Base-by-base conservation (phyloP, 495 filamentous ascomycete species). In the Talaromyces ruber region DNA sequence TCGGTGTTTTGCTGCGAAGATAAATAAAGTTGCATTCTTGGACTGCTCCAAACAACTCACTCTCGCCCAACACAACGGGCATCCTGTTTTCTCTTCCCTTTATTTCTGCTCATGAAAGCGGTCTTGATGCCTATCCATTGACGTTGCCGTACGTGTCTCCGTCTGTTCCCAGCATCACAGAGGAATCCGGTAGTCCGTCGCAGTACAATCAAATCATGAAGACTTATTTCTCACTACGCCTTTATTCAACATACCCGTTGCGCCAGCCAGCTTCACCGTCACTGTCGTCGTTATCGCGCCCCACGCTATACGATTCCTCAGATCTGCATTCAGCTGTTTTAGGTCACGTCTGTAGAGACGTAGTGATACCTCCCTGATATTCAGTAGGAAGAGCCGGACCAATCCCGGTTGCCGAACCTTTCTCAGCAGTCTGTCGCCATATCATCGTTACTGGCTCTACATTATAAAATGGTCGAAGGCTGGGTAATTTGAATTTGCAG, bases 131-230 rank as follows among this genome's bases (percentile, higher is more conserved):
- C 26, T 18, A 12, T 52, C 47, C 47, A 53, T 26, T 53, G 11
- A 53, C 25, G 22, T 26, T 59, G 32, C 57, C 47, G 57, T 39
- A 39, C 37, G 56, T 45, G 57, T 43, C 34, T 37, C 34, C 25
- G 57, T 45, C 57, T 45, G n/a, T 47, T 22, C 32, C 57, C 57
- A 45, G 30, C 37, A 16, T 34, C 30, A 39, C 32, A 22, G 55
- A 34, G 21, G 32, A 22, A 29, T 58, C 34, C 34, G 25, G 24
- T 52, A 29, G 45, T 24, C 43, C n/a, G 59, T 30, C 25, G 59
- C 59, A 30, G 51, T 39, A 51, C 29, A 26, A 63, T 64, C 73
- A 67, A 79, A 79, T 65, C 68, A 79, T 79, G 76, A 79, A 74
- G 75, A 71, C 74, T 69, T 72, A 68, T 67, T 67, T 69, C 60